Conservation (phyloP, 805 yeast genomes). For the Myxozyma vanderwaltii region DNA sequence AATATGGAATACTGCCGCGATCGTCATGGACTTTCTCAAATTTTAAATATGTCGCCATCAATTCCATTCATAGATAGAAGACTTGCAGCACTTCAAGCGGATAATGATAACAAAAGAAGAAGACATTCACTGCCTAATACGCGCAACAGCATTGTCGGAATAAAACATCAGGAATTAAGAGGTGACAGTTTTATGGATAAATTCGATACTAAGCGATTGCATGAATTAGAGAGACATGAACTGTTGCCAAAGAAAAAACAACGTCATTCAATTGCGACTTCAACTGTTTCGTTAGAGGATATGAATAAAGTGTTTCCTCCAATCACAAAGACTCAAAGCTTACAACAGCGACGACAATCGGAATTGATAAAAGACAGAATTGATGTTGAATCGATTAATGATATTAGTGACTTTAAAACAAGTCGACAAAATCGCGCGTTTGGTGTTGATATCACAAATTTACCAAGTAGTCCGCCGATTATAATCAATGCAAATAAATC, state of each 20-base stretch:
- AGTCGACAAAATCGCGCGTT: background rate
- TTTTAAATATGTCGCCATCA: background rate
- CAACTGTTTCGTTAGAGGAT: constrained; percentile 4
- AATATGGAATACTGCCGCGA: too few species aligned
- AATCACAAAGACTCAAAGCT: background rate
- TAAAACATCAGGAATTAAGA: background rate
- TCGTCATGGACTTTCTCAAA: background rate
- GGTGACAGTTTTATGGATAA: background rate
- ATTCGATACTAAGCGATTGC: background rate
- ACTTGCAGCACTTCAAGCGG: background rate
- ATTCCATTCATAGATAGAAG: background rate
- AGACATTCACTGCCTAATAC: background rate
- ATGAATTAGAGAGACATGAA: background rate
- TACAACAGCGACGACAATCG: too few species aligned
- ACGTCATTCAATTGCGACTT: constrained; percentile 8
- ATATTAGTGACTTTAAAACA: background rate
- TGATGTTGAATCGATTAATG: background rate
- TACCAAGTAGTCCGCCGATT: constrained; percentile 11
- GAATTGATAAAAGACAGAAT: background rate
- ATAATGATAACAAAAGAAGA: background rate
- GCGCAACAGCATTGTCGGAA: background rate
- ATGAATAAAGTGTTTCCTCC: constrained; percentile 11
- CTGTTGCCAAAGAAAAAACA: background rate
- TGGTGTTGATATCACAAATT: constrained; percentile 6
- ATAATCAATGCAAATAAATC: background rate